Base-by-base conservation (phyloP, 169 alveolate genomes). In the Eimeria mitis region DNA sequence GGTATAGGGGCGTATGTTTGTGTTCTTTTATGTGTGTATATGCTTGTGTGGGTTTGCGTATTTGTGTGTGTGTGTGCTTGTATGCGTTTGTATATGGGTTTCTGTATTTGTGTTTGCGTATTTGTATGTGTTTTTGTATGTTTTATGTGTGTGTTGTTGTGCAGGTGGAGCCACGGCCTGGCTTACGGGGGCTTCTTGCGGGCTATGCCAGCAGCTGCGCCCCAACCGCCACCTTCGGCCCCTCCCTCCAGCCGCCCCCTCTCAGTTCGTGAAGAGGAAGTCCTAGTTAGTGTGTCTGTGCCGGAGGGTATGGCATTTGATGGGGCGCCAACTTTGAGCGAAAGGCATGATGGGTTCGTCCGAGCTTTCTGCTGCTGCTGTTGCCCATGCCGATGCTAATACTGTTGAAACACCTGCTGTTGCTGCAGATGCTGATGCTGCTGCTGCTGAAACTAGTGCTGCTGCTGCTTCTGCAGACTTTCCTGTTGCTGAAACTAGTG, bases 101-200 rank as follows among this genome's bases (percentile, higher is more conserved):
- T 28, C 37, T 40, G 40, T 40, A 16, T 40, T 8, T 40, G 7
- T 75, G 31, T 34, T 75, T 76, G n/a, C n/a, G 44, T 25, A 28
- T 34, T 76, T 31, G 31, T 34, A 23, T 34, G 7, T 75, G 31
- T 34, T 75, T 76, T 25, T 23, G 31, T 76, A n/a, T n/a, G n/a
- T n/a, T n/a, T n/a, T 40, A 16, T 40, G n/a, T 40, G 44, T 42
- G 52, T 21, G 21, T 40, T 11, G 37, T 0, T 78, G 88, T 42
- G 56, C 65, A 78, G 88, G 88, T 78, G 88, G 88, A 44, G 54
- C 63, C 88, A 78, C 88, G 88, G 44, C 65, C 88, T 78, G 88
- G 88, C 88, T n/a, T 78, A 78, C 65, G 88, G 63, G 16, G 88
- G 88, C 40, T 78, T 78, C 88, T 11, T 40, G 68, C 63, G 63